A percentile compares a stretch with the other conserved stretches of the same genome.
These are phyloP conservation scores for Peronosclerospora sorghi DNA, from an alignment of 352 stramenopile species.

Conservation along the genomic window DNA sequence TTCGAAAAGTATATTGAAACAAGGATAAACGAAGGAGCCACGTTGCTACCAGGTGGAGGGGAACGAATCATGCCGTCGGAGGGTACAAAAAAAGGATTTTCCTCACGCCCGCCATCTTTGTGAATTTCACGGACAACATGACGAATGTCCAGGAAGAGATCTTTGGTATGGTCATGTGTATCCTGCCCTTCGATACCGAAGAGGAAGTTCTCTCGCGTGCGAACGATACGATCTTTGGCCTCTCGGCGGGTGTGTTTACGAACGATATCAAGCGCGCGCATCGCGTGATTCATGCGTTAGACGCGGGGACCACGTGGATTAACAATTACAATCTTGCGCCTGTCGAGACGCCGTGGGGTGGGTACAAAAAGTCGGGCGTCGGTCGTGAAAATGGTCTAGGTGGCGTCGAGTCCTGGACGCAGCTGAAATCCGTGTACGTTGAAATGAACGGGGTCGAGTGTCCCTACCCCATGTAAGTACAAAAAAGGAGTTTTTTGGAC, in stretches of 20 bases:
- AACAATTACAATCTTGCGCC: slow-evolving; percentile 88
- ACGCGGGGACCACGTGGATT: slow-evolving; percentile 79
- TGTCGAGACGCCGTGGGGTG: slow-evolving; percentile 82
- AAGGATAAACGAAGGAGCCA: slow-evolving; percentile 47
- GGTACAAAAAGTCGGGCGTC: slow-evolving; percentile 86
- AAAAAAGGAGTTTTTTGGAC: no score
- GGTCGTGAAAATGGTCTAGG: slow-evolving; percentile 87
- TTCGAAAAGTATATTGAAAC: slow-evolving; percentile 63
- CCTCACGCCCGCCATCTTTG: slow-evolving; percentile 85
- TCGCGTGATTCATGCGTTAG: slow-evolving; percentile 50
- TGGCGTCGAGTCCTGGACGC: slow-evolving; percentile 82
- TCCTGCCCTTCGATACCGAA: slow-evolving; percentile 65
- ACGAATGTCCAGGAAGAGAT: slow-evolving; percentile 76
- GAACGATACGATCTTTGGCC: slow-evolving; percentile 69
- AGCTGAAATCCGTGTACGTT: slow-evolving; percentile 85
- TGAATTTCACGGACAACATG: slow-evolving; percentile 84
- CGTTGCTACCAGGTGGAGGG: slow-evolving; percentile 42
- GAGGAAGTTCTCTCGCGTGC: slow-evolving; percentile 70
- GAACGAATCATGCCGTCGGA: slow-evolving; percentile 36
- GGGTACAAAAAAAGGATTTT: slow-evolving; percentile 71
- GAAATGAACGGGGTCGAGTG: slow-evolving; percentile 71
- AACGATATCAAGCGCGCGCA: slow-evolving; percentile 73
- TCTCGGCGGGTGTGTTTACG: slow-evolving; percentile 81
- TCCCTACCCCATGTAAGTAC: slow-evolving; percentile 38
- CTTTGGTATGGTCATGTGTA: slow-evolving; percentile 76